Evolutionary conservation across 2,329 filamentous ascomycete species (phyloP).

Genomic region (Ophiognomonia clavigignenti-juglandacearum): DNA sequence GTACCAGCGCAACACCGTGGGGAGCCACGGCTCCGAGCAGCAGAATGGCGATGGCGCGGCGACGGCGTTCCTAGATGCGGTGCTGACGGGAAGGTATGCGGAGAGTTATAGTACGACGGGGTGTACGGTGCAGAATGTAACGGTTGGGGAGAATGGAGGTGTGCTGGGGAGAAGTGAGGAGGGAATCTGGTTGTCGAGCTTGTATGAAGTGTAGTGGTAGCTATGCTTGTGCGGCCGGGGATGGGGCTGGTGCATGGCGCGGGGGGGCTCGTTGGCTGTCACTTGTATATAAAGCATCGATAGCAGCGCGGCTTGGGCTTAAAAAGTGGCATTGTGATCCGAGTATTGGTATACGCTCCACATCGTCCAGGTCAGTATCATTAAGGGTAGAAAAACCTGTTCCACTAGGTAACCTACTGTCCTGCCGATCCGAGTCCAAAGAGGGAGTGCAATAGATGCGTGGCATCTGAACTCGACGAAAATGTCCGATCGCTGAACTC

Average conservation of each 20-base stretch:
- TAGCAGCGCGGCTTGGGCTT: neutral
- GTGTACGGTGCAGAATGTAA: conserved; percentile 18
- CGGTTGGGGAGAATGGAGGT: neutral
- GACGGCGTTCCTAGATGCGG: conserved; percentile 19
- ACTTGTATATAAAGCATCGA: neutral
- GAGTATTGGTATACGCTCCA: too few relatives aligned
- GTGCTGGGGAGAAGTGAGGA: neutral
- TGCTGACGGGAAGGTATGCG: conserved; percentile 16
- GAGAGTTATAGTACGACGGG: conserved; percentile 7
- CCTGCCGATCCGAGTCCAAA: too few relatives aligned
- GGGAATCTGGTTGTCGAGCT: neutral
- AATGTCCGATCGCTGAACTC: too few relatives aligned
- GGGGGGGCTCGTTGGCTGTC: neutral
- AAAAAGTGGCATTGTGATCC: too few relatives aligned
- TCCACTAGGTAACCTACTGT: too few relatives aligned
- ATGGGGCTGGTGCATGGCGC: too few relatives aligned
- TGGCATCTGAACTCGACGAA: too few relatives aligned
- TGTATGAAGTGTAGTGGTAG: neutral
- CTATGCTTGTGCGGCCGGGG: too few relatives aligned
- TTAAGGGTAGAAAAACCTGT: too few relatives aligned
- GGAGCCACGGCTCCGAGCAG: conserved; percentile 32
- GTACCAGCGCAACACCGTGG: conserved; percentile 37
- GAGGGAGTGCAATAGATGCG: too few relatives aligned
- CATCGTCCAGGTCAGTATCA: too few relatives aligned
- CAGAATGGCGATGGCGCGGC: conserved; percentile 20